Evolutionary conservation across 1,284 basidiomycete species (phyloP).

Genomic region (Trichosporon coremiiforme): DNA sequence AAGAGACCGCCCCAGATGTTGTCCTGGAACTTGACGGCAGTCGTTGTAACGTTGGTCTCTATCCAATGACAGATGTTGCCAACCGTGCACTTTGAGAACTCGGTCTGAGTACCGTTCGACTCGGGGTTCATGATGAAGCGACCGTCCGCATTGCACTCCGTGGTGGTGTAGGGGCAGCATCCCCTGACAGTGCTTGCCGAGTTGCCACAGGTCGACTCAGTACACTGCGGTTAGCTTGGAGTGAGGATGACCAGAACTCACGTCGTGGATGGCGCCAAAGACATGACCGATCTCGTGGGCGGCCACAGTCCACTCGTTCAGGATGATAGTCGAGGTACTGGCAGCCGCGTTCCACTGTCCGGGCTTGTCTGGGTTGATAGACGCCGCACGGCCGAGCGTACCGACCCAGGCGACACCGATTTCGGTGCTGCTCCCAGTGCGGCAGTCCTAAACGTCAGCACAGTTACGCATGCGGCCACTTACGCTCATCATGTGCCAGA

Average conservation of each 20-base stretch:
- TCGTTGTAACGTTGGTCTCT: neutral
- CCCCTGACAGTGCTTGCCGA: slow-evolving; percentile 30
- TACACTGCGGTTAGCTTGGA: slow-evolving; percentile 60
- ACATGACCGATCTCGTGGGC: slow-evolving; percentile 75
- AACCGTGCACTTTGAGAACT: slow-evolving; percentile 76
- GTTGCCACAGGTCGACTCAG: neutral
- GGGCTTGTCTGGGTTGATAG: slow-evolving; percentile 56
- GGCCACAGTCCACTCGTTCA: slow-evolving; percentile 68
- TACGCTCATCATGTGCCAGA: slow-evolving; percentile 90
- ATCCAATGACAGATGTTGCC: slow-evolving; percentile 77
- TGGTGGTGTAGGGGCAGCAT: slow-evolving; percentile 73
- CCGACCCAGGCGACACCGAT: slow-evolving; percentile 89
- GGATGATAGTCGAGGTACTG: slow-evolving; percentile 72
- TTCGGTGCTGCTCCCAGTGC: slow-evolving; percentile 58
- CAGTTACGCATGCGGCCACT: slow-evolving; percentile 51
- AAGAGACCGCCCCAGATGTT: slow-evolving; percentile 19
- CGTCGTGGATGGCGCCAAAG: slow-evolving; percentile 80
- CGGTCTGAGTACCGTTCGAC: slow-evolving; percentile 65
- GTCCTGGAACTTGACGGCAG: slow-evolving; percentile 15
- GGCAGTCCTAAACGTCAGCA: slow-evolving; percentile 25
- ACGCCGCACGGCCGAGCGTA: slow-evolving; percentile 67
- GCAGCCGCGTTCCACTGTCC: slow-evolving; percentile 73
- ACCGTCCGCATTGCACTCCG: slow-evolving; percentile 67
- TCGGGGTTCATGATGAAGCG: slow-evolving; percentile 80
- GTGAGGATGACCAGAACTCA: slow-evolving; percentile 56